Evolutionary conservation across 768 basidiomycete genomes (phyloP), one percentile per base, ranked within the genome.

Genomic region (Collybiopsis confluens): DNA sequence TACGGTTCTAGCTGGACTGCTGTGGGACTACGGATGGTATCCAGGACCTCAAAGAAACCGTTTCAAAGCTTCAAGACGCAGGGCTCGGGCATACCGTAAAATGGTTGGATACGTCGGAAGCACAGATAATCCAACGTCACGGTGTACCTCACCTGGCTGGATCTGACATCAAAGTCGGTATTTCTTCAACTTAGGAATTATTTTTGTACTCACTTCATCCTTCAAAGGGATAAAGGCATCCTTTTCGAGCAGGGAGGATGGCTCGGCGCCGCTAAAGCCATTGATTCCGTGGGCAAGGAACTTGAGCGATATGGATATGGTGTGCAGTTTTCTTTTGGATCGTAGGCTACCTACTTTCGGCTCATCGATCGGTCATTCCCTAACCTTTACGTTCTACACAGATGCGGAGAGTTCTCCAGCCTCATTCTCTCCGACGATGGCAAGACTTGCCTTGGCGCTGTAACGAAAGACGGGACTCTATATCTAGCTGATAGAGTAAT

Each of bases 71-170:
- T 3, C 13, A 43, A 21, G 42, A 44, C 9, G 52, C 52, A 16
- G 52, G 52, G 15, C 49, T 50, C 21, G 49, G 49, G 5, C 37
- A 53, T 43, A 45, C 52, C 2, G 52, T 35, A 7, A 27, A 53
- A 53, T 53, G 52, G 52, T 27, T 53, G 16, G 52, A 53, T 21
- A 35, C n/a, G n/a, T n/a, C 38, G 21, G 52, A 53, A 13, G 52
- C 10, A 7, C 23, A 53, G 21, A 53, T 53, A 2, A 24, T 53
- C 30, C 40, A 36, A n/a, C 40, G n/a, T n/a, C n/a, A n/a, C n/a
- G n/a, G 52, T 33, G 52, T 45, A 24, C 52, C 52, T 11, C 52
- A 53, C 9, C 26, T 53, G 21, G 13, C 40, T 7, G 26, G 42
- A 15, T 42, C 52, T 11, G 21, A 53, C 10, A 53, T 53, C 41